phyloP scores from a whole-genome alignment of 208 protist genomes.

The Acanthamoeba healyi region DNA sequence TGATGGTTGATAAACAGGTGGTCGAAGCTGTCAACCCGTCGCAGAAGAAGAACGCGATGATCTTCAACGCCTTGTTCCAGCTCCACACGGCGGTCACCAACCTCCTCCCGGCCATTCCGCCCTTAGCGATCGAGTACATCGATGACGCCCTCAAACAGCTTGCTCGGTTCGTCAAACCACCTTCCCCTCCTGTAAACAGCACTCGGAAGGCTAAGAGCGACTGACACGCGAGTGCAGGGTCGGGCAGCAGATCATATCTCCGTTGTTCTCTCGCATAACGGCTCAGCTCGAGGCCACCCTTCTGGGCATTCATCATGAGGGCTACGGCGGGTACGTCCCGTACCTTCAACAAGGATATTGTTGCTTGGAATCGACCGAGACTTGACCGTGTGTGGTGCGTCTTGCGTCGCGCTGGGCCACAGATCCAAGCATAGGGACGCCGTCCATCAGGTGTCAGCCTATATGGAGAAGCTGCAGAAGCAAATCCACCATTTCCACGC shows the following conservation, averaged over 20 bases:
- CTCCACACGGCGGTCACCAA: slow-evolving; percentile 13
- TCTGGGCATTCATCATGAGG: slow-evolving; percentile 35
- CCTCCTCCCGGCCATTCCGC: neutral
- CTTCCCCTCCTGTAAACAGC: too few relatives aligned
- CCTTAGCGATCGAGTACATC: neutral
- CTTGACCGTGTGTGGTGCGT: too few relatives aligned
- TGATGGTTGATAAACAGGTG: too few relatives aligned
- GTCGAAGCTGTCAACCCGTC: neutral
- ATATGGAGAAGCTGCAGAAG: slow-evolving; percentile 61
- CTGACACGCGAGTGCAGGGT: too few relatives aligned
- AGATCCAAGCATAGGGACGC: slow-evolving; percentile 18
- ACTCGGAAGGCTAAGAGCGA: too few relatives aligned
- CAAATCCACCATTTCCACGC: slow-evolving; percentile 34
- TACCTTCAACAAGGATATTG: too few relatives aligned
- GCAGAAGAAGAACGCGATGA: slow-evolving; percentile 44
- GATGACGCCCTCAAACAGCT: slow-evolving; percentile 25
- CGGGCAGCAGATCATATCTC: slow-evolving; percentile 35
- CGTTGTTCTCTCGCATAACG: slow-evolving; percentile 23
- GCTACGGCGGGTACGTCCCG: slow-evolving; percentile 43
- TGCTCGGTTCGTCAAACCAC: neutral
- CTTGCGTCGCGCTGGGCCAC: too few relatives aligned
- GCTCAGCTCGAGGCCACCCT: slow-evolving; percentile 11
- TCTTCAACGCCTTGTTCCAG: slow-evolving; percentile 50
- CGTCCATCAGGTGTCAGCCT: neutral
- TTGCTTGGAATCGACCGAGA: too few relatives aligned